phyloP scores from a whole-genome alignment of 306 rosid species.

The Fragaria ananassa region DNA sequence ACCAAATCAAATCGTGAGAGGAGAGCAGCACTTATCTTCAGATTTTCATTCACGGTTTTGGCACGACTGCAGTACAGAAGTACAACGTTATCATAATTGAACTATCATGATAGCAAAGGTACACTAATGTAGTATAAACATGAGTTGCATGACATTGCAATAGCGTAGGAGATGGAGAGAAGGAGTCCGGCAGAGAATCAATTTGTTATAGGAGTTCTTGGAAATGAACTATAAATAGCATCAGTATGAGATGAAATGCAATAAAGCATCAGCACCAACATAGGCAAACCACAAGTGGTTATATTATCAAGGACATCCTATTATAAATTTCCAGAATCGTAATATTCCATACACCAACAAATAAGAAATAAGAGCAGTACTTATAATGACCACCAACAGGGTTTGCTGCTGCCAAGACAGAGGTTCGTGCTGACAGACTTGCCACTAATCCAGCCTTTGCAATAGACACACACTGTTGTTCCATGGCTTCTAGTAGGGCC shows the following conservation, averaged over 20 bases:
- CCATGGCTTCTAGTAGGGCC: constrained; percentile 96
- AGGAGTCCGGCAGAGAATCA: not conserved
- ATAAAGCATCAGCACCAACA: not conserved
- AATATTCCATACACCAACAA: constrained; percentile 18
- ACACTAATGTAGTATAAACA: not conserved
- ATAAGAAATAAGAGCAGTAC: constrained; percentile 35
- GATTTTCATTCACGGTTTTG: constrained; percentile 93
- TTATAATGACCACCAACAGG: constrained; percentile 96
- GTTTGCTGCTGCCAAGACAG: constrained; percentile 95
- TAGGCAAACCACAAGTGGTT: not conserved
- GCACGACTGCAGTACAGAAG: constrained; percentile 71
- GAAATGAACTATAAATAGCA: not conserved
- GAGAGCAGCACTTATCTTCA: constrained; percentile 87
- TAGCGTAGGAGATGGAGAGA: not conserved
- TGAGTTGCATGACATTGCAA: not conserved
- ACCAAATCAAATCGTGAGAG: constrained; percentile 90
- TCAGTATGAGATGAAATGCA: not conserved
- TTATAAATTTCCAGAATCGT: constrained; percentile 5
- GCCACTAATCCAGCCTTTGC: constrained; percentile 97
- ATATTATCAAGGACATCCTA: not conserved
- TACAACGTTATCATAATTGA: constrained; percentile 13
- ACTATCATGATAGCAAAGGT: not conserved
- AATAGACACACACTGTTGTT: constrained; percentile 95
- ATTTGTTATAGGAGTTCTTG: not conserved
- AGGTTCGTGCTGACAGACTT: constrained; percentile 90